These are phyloP conservation scores for Aspergillus sclerotioniger DNA, from an alignment of 495 filamentous ascomycete species.

Conservation along the genomic window DNA sequence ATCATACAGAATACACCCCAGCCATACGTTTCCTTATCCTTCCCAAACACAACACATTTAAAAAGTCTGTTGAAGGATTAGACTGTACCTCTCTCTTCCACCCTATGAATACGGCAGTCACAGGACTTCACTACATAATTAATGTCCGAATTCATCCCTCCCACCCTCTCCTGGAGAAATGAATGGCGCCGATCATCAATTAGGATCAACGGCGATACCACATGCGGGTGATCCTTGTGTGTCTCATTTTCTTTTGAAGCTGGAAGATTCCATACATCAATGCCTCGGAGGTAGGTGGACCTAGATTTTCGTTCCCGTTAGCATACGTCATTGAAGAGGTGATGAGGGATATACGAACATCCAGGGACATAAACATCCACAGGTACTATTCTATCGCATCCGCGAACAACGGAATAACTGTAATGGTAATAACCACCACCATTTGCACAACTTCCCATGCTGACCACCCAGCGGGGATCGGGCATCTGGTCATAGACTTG, in stretches of 20 bases:
- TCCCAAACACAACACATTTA: no score
- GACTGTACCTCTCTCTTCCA: neutral
- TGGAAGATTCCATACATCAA: constrained; percentile 95
- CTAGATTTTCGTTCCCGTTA: constrained; percentile 25
- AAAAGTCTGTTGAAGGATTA: no score
- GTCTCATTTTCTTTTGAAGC: constrained; percentile 89
- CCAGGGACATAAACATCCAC: constrained; percentile 98
- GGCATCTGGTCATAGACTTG: constrained; percentile 99
- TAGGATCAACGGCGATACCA: constrained; percentile 46
- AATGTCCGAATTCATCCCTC: constrained; percentile 8
- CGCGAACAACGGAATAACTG: constrained; percentile 87
- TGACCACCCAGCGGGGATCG: constrained; percentile 91
- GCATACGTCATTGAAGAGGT: constrained; percentile 10
- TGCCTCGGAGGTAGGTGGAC: constrained; percentile 85
- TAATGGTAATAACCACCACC: constrained; percentile 98
- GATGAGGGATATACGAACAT: constrained; percentile 44
- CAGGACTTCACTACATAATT: no score
- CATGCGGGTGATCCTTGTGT: constrained; percentile 61
- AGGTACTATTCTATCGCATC: constrained; percentile 91
- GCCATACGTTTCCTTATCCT: no score
- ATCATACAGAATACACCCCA: no score
- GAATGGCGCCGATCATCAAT: neutral
- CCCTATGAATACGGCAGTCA: no score
- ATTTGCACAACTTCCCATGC: constrained; percentile 94
- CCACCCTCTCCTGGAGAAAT: constrained; percentile 4